Base-by-base conservation (phyloP, 441 rosid species). In the Theobroma grandiflorum region DNA sequence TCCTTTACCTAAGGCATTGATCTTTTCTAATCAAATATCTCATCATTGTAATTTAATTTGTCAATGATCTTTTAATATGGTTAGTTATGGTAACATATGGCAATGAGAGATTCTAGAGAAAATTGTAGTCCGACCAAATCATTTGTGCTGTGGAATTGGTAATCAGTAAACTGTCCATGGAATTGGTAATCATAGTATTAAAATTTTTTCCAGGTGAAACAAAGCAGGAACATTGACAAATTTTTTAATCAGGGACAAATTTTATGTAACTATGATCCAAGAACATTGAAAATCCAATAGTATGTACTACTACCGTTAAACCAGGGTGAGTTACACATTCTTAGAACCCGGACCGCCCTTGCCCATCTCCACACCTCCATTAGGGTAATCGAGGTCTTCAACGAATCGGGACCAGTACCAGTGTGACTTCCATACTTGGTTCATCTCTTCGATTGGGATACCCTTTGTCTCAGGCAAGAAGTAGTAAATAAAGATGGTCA, bases 401-500 rank as follows among this genome's bases (percentile, higher is more conserved):
- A 90, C 88, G 65, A 67, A 93, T 47, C 88, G 88, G 3, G 95
- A 86, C 99, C 98, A 95, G 79, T 81, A 92, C 97, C 96, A 94
- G 59, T 94, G 97, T 6, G 82, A 72, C 84, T 75, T 91, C 99
- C 98, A 96, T 0, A 94, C 95, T 22, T 9, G 82, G 16, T 81
- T 76, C 97, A 94, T 93, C 83, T 96, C 98, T 82, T 96, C 98
- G 15, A 94, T 93, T 0, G 98, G 95, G 5, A 96, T 89, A 0
- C 94, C 92, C 84, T 93, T 95, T 0, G 99, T 95, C 85, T 96
- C 99, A 0, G 97, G 99, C 79, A 96, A 49, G 91, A 94, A 93
- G 52, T 58, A 67, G 86, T 70, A 91, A 7, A 96, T 26, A 11
- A 91, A 94, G 33, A 89, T 16, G 3, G 97, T 84, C 99, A 96